These are phyloP conservation scores for Aspergillus carlsbadensis DNA, from an alignment of 495 filamentous ascomycete species.

Conservation along the genomic window DNA sequence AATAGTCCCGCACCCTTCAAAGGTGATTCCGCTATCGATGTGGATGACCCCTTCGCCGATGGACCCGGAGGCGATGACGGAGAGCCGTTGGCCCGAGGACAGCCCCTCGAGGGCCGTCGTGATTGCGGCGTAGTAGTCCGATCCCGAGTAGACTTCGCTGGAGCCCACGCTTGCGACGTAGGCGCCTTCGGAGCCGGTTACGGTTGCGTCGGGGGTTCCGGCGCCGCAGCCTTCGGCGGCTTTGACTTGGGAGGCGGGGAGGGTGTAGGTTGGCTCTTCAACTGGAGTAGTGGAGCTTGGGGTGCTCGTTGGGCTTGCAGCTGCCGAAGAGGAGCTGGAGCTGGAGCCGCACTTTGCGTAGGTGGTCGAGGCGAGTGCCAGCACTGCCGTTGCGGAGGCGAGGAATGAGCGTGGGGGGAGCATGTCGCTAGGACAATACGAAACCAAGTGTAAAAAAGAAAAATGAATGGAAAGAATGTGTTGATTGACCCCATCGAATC, in stretches of 20 bases:
- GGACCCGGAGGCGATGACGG: constrained; percentile 13
- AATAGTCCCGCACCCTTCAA: constrained; percentile 18
- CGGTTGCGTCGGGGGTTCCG: constrained; percentile 15
- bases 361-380: constrained; percentile 10
- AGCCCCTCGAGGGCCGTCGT: constrained; percentile 8
- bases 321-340: no score
- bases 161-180: constrained; percentile 11
- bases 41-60: constrained; percentile 8
- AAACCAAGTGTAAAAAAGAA: background rate
- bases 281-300: no score
- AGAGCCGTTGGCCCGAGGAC: constrained; percentile 11
- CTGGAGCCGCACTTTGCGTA: no score
- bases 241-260: no score
- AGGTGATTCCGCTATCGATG: constrained; percentile 12
- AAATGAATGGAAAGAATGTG: background rate
- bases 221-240: constrained; percentile 14
- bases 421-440: background rate
- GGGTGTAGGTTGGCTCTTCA: no score
- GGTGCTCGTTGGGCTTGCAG: no score
- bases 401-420: no score
- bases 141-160: constrained; percentile 9
- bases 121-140: constrained; percentile 10
- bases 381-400: background rate
- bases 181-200: constrained; percentile 2
- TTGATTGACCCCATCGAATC: background rate